A percentile compares a stretch with the other conserved stretches of the same genome.
Evolutionary conservation across 1,284 basidiomycete species (phyloP).

Genomic region (Bondarzewia mesenterica): DNA sequence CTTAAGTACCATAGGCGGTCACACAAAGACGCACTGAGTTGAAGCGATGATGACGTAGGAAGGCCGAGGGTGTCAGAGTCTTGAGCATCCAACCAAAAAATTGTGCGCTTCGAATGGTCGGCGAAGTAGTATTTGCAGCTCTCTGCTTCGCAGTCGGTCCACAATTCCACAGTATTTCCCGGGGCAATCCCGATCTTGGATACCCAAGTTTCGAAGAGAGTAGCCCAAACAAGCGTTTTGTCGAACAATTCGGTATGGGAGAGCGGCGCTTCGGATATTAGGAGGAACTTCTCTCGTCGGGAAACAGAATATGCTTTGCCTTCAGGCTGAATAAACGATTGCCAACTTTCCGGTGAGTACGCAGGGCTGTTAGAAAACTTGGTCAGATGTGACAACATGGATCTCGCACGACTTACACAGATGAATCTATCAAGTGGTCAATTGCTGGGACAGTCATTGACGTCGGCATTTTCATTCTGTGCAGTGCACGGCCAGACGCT

Average conservation of each 20-base stretch:
- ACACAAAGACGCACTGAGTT: constrained; percentile 15
- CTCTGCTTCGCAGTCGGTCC: constrained; percentile 14
- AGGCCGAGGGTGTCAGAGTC: constrained; percentile 14
- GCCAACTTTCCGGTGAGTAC: constrained; percentile 19
- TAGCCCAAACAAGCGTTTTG: constrained; percentile 10
- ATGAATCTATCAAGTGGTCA: background rate
- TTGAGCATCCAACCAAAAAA: constrained; percentile 22
- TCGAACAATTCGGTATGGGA: constrained; percentile 9
- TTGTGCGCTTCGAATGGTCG: constrained; percentile 17
- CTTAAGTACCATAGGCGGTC: background rate
- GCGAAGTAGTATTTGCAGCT: constrained; percentile 21
- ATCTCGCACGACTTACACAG: background rate
- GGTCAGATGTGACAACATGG: background rate
- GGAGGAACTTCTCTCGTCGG: constrained; percentile 5
- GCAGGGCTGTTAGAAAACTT: constrained; percentile 12
- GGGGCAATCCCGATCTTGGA: constrained; percentile 9
- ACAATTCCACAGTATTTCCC: constrained; percentile 17
- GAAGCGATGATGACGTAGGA: constrained; percentile 14
- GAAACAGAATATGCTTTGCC: constrained; percentile 19
- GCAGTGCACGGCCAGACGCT: too few relatives aligned
- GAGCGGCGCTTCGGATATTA: constrained; percentile 20
- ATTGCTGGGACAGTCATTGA: background rate
- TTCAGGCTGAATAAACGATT: constrained; percentile 18
- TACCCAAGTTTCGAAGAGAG: constrained; percentile 8
- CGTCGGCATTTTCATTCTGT: too few relatives aligned